Conservation (phyloP, 2,329 filamentous ascomycete genomes). For the Trichoderma pleuroti region DNA sequence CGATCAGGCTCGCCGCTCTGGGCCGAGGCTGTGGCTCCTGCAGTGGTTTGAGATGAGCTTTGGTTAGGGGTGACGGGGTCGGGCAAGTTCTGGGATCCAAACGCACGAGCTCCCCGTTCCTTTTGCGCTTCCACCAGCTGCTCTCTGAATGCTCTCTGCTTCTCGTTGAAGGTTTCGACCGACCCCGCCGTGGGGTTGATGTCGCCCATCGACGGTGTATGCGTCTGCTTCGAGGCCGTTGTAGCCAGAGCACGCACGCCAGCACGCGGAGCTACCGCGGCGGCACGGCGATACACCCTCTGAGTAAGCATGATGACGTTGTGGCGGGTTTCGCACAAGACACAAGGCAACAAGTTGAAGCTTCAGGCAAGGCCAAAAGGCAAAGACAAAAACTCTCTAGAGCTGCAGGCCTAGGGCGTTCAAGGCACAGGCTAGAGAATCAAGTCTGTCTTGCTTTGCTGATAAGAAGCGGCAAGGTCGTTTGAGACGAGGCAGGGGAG, state of each 20-base stretch:
- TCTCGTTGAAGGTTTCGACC: constrained; percentile 72
- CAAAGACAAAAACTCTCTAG: not conserved
- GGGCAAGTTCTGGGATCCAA: constrained; percentile 40
- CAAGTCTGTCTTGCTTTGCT: not conserved
- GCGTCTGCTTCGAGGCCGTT: constrained; percentile 43
- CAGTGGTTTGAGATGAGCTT: constrained; percentile 35
- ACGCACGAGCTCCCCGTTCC: constrained; percentile 82
- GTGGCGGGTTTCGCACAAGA: constrained; percentile 14
- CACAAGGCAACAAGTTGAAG: not conserved
- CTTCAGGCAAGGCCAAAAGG: not conserved
- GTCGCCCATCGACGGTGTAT: constrained; percentile 78
- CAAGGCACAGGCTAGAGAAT: not conserved
- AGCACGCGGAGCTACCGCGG: constrained; percentile 44
- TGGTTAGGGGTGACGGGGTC: constrained; percentile 41
- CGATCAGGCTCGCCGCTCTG: constrained; percentile 56
- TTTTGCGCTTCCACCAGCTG: constrained; percentile 72
- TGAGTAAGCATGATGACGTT: constrained; percentile 46
- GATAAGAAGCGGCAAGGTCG: not conserved
- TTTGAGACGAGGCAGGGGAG: not conserved
- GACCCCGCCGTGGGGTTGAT: constrained; percentile 64
- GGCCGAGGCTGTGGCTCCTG: constrained; percentile 50
- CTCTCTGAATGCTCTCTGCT: constrained; percentile 84
- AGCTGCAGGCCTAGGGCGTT: not conserved
- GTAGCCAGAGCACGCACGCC: constrained; percentile 56
- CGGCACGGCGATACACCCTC: constrained; percentile 46